These are phyloP conservation scores for Lactarius psammicola DNA, from an alignment of 768 basidiomycete species.

Conservation along the genomic window DNA sequence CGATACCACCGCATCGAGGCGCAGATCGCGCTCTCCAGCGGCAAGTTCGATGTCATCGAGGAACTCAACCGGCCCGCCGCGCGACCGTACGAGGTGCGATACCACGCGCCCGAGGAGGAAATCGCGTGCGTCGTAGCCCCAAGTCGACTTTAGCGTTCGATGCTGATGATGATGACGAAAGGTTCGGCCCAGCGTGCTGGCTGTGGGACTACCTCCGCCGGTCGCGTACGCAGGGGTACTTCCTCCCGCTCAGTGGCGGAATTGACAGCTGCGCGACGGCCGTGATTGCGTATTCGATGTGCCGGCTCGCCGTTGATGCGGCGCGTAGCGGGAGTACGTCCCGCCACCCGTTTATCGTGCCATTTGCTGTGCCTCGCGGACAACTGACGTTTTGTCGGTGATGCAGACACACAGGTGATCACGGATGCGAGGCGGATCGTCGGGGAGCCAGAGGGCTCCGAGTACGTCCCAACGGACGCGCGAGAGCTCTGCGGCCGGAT, in stretches of 20 bases:
- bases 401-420: slow-evolving; percentile 75
- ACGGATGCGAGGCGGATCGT: slow-evolving; percentile 85
- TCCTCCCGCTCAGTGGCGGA: slow-evolving; percentile 92
- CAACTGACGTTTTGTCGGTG: background rate
- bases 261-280: slow-evolving; percentile 98
- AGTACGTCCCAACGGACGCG: slow-evolving; percentile 83
- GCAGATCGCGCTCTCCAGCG: slow-evolving; percentile 73
- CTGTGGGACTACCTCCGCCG: slow-evolving; percentile 99
- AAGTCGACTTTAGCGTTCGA: background rate
- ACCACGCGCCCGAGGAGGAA: slow-evolving; percentile 91
- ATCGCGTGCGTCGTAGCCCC: slow-evolving; percentile 73
- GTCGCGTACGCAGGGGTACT: slow-evolving; percentile 92
- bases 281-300: slow-evolving; percentile 96
- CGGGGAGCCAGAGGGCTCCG: slow-evolving; percentile 78
- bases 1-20: slow-evolving; percentile 82
- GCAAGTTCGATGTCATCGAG: slow-evolving; percentile 61
- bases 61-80: slow-evolving; percentile 31
- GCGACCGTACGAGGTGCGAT: slow-evolving; percentile 51
- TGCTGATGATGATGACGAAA: slow-evolving; percentile 34
- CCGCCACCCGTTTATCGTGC: background rate
- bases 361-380: too few species aligned
- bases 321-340: slow-evolving; percentile 65
- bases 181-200: slow-evolving; percentile 98
- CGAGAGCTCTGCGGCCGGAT: slow-evolving; percentile 82
- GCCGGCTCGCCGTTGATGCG: slow-evolving; percentile 82